These are phyloP conservation scores for Metrosideros polymorpha DNA, from an alignment of 441 rosid genomes.

Conservation along the genomic window DNA sequence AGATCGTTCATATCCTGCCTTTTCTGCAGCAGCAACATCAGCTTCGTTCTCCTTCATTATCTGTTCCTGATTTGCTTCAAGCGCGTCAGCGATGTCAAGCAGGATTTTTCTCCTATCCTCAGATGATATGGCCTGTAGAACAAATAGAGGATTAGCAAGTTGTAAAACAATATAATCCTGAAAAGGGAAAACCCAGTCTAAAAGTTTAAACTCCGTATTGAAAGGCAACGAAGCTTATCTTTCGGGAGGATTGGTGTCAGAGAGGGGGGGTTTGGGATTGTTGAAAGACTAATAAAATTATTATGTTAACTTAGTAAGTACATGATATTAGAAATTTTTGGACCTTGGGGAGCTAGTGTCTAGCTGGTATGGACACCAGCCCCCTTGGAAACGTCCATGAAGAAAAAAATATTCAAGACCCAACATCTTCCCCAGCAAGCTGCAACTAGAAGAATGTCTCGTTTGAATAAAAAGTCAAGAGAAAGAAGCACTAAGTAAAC, in stretches of 20 bases:
- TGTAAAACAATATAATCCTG: background rate
- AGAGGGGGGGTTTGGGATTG: background rate
- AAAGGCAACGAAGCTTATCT: background rate
- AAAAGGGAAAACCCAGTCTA: background rate
- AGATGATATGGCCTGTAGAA: constrained; percentile 74
- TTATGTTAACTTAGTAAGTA: background rate
- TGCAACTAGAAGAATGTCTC: background rate
- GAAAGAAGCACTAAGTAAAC: background rate
- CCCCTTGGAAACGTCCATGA: background rate
- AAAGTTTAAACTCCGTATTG: background rate
- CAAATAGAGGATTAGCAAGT: constrained; percentile 3
- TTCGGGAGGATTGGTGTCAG: background rate
- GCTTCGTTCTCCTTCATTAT: constrained; percentile 72
- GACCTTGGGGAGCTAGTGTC: background rate
- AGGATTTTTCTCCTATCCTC: constrained; percentile 66
- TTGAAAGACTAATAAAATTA: background rate
- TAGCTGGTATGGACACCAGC: background rate
- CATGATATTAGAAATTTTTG: background rate
- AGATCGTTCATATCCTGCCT: constrained; percentile 70
- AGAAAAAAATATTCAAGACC: background rate
- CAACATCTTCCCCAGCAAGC: background rate
- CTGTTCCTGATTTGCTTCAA: constrained; percentile 64
- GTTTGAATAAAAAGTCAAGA: background rate
- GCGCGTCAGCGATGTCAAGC: constrained; percentile 74
- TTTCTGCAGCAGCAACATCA: constrained; percentile 76